Evolutionary conservation across 768 basidiomycete genomes (phyloP), one percentile per base, ranked within the genome.

Genomic region (Amyloporia xantha): DNA sequence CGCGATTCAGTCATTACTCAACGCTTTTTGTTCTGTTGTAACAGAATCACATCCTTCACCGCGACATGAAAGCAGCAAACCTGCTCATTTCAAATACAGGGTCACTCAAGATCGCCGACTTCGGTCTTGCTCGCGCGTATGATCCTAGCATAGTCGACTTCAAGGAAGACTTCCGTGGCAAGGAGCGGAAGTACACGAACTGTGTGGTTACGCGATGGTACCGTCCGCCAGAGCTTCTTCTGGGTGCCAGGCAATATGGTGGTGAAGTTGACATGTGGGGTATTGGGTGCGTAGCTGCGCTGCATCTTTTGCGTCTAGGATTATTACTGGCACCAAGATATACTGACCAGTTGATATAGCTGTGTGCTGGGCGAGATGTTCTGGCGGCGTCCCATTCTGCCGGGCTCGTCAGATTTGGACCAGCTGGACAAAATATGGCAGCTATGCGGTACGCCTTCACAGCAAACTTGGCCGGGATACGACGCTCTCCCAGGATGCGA

Each of bases 301-400:
- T 4, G 24, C 13, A 13, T 33, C 28, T 1, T 12, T 28, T 28
- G 30, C 4, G n/a, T 7, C 6, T 2, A 13, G 15, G 33, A 24
- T 24, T 41, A n/a, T n/a, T n/a, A n/a, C 30, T 33, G 30, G 20
- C 33, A 41, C 5, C 24, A 41, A 12, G 20, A 15, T 23, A 3
- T 20, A 33, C 44, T 51, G 28, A 53, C 41, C 1, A 41, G 5
- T 38, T 5, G 38, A 9, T 36, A 4, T 53, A 94, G 91, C 5
- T 96, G 95, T 65, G 90, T 97, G 24, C 72, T 98, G n/a, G 95
- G 87, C 25, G 96, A 99, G 67, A 97, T 98, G 91, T 95, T 91
- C 65, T 75, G 77, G 49, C 79, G 86, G 38, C 74, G 78, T 47
- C 94, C 95, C 0, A 92, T 99, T 49, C 74, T 98, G 47, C 82